Evolutionary conservation across 2,329 filamentous ascomycete genomes (phyloP).

Genomic region (Polychaeton citri): DNA sequence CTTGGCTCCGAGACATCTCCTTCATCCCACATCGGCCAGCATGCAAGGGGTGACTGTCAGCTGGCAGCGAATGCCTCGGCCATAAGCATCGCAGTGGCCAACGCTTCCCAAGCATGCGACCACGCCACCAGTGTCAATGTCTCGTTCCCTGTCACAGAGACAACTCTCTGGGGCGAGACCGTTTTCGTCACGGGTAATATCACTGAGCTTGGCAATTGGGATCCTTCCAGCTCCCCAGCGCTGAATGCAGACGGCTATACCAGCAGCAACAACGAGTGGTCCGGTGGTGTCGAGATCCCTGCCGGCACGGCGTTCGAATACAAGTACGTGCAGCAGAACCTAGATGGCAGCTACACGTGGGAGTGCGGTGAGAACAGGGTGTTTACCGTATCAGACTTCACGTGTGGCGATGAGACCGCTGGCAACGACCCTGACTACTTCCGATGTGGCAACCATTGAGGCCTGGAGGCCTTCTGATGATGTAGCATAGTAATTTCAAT

Average conservation of each 20-base stretch:
- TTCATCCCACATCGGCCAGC: not conserved
- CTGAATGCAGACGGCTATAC: not conserved
- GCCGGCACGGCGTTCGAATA: conserved; percentile 1
- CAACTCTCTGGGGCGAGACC: not conserved
- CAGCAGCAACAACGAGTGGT: not conserved
- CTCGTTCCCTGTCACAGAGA: conserved; percentile 1
- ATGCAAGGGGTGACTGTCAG: not conserved
- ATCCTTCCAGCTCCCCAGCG: not conserved
- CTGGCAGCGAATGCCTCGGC: not conserved
- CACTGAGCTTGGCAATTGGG: conserved; percentile 1
- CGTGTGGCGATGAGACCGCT: conserved; percentile 1
- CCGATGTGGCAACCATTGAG: conserved; percentile 1
- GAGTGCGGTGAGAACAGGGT: conserved; percentile 28
- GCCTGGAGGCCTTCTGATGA: no score
- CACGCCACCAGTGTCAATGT: not conserved
- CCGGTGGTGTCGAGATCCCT: conserved; percentile 9
- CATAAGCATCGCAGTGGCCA: not conserved
- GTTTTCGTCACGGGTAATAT: conserved; percentile 1
- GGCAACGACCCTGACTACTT: conserved; percentile 1
- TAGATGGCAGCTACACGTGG: conserved; percentile 45
- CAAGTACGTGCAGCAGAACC: conserved; percentile 28
- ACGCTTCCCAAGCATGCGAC: conserved; percentile 1
- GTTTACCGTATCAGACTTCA: not conserved
- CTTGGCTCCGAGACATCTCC: not conserved
- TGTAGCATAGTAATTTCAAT: no score